Conservation (phyloP, 495 filamentous ascomycete genomes). For the Neurospora discreta region DNA sequence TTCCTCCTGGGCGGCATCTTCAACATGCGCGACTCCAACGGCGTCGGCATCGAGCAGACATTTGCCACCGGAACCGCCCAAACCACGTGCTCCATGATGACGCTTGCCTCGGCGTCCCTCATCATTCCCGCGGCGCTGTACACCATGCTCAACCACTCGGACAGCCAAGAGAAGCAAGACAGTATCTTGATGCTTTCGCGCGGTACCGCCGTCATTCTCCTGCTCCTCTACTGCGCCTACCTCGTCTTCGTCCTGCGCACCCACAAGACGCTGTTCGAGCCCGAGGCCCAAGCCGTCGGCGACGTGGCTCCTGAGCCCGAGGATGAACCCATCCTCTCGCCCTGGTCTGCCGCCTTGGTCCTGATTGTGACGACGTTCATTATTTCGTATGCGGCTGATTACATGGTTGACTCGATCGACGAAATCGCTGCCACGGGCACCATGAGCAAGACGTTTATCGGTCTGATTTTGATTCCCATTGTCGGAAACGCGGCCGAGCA, state of each 20-base stretch:
- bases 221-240: slow-evolving; percentile 82
- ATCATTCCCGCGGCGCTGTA: slow-evolving; percentile 79
- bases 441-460: slow-evolving; percentile 94
- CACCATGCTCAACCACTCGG: slow-evolving; percentile 29
- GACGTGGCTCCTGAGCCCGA: slow-evolving; percentile 35
- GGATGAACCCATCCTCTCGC: slow-evolving; percentile 48
- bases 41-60: slow-evolving; percentile 46
- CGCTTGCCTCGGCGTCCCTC: slow-evolving; percentile 77
- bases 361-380: slow-evolving; percentile 68
- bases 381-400: slow-evolving; percentile 89
- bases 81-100: slow-evolving; percentile 94
- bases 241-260: slow-evolving; percentile 82
- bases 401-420: slow-evolving; percentile 88
- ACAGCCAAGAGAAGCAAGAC: slow-evolving; percentile 32
- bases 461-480: slow-evolving; percentile 89
- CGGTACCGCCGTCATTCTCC: slow-evolving; percentile 80
- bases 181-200: slow-evolving; percentile 79
- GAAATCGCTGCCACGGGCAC: slow-evolving; percentile 68
- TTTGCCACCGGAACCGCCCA: slow-evolving; percentile 87
- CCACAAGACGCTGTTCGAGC: slow-evolving; percentile 72
- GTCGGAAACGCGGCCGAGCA: slow-evolving; percentile 98
- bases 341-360: slow-evolving; percentile 59
- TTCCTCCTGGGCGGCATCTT: slow-evolving; percentile 80
- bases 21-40: slow-evolving; percentile 34
- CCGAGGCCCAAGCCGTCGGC: slow-evolving; percentile 32